phyloP scores from a whole-genome alignment of 208 protist species.

The Acanthamoeba sp. region DNA sequence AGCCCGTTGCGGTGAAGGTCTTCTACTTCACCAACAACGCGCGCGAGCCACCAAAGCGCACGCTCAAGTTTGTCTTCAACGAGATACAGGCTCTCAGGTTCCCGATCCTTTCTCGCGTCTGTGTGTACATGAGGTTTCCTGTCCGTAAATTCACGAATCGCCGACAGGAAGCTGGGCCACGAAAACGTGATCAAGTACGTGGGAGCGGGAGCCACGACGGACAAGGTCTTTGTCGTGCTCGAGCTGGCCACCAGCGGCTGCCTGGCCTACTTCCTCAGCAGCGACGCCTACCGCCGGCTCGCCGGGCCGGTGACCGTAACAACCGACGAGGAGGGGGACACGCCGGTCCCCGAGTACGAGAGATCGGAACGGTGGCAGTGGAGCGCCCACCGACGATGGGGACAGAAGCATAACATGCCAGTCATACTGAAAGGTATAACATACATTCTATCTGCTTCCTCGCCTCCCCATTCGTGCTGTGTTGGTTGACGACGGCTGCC shows the following conservation, averaged over 20 bases:
- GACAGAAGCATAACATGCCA: not conserved
- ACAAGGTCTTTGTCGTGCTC: constrained; percentile 52
- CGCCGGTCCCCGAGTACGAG: not conserved
- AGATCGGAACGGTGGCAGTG: constrained; percentile 35
- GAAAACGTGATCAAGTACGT: constrained; percentile 38
- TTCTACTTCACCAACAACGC: not conserved
- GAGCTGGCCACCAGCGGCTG: constrained; percentile 5
- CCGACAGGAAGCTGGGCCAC: constrained; percentile 2
- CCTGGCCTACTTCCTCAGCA: constrained; percentile 68
- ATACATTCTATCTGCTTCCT: too few relatives aligned
- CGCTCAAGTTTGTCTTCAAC: constrained; percentile 64
- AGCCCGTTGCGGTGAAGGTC: constrained; percentile 67
- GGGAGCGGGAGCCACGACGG: not conserved
- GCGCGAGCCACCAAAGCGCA: not conserved
- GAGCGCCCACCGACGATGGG: not conserved
- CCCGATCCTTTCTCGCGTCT: not conserved
- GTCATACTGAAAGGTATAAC: constrained; percentile 42
- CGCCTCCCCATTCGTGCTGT: not conserved
- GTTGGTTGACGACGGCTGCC: not conserved
- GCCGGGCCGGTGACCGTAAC: too few relatives aligned
- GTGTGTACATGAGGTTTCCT: too few relatives aligned
- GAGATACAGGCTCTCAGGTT: constrained; percentile 46
- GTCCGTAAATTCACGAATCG: not conserved
- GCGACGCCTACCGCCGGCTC: not conserved
- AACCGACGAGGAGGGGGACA: not conserved